Percentiles rank a stretch among this genome's conserved stretches.
Conservation (phyloP, 257 asterid genomes). For the Solanum medicagineum region DNA sequence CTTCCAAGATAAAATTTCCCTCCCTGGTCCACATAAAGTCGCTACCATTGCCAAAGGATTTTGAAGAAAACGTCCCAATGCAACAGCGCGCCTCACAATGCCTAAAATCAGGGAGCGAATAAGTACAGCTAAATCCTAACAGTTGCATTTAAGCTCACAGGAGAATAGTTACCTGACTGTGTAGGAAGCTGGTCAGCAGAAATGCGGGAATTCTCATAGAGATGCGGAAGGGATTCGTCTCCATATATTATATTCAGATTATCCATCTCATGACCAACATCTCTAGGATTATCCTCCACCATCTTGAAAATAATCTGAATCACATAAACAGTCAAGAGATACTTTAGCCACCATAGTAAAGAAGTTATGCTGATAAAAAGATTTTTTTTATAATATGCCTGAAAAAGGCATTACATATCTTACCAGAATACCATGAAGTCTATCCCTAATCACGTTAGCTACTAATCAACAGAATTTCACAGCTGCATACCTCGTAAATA, state of each 20-base stretch:
- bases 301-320: constrained; percentile 84
- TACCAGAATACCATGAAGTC: background rate
- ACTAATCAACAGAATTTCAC: background rate
- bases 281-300: constrained; percentile 99
- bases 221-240: constrained; percentile 91
- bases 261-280: constrained; percentile 92
- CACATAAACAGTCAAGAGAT: background rate
- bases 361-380: background rate
- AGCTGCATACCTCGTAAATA: constrained; percentile 68
- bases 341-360: background rate
- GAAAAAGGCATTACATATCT: background rate
- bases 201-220: constrained; percentile 85
- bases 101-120: constrained; percentile 28
- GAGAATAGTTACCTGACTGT: constrained; percentile 51
- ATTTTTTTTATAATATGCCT: background rate
- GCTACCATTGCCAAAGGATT: constrained; percentile 91
- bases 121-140: background rate
- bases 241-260: constrained; percentile 83
- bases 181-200: constrained; percentile 94
- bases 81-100: constrained; percentile 89
- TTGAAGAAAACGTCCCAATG: constrained; percentile 87
- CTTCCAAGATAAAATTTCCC: constrained; percentile 92
- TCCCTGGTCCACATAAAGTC: constrained; percentile 88
- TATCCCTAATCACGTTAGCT: background rate
- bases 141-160: background rate